phyloP scores from a whole-genome alignment of 2,329 filamentous ascomycete genomes.

The Elsinoe ampelina region DNA sequence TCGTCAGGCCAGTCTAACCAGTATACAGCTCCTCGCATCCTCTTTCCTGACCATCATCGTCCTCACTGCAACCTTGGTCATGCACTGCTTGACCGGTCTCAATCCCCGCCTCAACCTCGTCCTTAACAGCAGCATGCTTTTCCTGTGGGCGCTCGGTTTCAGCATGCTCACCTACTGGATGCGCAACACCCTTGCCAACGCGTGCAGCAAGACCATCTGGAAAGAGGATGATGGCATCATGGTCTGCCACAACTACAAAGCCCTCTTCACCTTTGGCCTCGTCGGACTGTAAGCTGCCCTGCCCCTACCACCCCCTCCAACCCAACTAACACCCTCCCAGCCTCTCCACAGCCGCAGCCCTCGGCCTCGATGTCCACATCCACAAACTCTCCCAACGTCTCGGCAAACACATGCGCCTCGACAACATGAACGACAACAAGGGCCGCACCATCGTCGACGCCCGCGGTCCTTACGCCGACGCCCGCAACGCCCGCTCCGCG shows the following conservation, averaged over 20 bases:
- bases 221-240: conserved; percentile 45
- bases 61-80: conserved; percentile 38
- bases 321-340: conserved; percentile 18
- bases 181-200: conserved; percentile 42
- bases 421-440: conserved; percentile 28
- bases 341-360: conserved; percentile 38
- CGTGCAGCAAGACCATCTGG: conserved; percentile 45
- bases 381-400: conserved; percentile 34
- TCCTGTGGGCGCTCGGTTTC: conserved; percentile 46
- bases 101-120: conserved; percentile 43
- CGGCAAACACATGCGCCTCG: conserved; percentile 43
- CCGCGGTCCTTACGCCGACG: background rate
- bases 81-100: conserved; percentile 45
- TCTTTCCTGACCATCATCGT: conserved; percentile 44
- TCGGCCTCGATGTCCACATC: conserved; percentile 44
- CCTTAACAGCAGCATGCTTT: conserved; percentile 39
- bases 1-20: background rate
- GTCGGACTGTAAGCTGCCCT: conserved; percentile 33
- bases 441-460: conserved; percentile 13
- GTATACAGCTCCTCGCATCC: conserved; percentile 41
- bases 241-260: conserved; percentile 51
- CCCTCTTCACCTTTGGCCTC: conserved; percentile 48
- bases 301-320: background rate
- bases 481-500: conserved; percentile 1
- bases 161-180: conserved; percentile 46